Evolutionary conservation across 176 grass and related monocot species (phyloP).

Genomic region (Elaeis guineensis): DNA sequence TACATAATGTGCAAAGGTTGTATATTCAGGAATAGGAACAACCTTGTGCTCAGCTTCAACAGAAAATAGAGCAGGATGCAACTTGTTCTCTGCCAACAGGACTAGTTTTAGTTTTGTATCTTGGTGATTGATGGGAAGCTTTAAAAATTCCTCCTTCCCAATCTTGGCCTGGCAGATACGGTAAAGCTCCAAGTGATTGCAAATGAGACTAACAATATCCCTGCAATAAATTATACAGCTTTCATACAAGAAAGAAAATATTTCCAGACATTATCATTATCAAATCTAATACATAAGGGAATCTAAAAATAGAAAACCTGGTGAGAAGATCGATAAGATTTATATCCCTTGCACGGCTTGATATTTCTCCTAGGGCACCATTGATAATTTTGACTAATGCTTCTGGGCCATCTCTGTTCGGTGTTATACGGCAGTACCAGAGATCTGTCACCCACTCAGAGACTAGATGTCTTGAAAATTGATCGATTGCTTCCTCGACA

Average conservation of each 20-base stretch:
- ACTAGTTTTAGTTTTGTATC: slow-evolving; percentile 76
- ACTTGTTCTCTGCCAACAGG: slow-evolving; percentile 63
- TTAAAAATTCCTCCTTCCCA: slow-evolving; percentile 76
- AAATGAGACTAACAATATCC: slow-evolving; percentile 71
- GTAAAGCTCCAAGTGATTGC: slow-evolving; percentile 80
- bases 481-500: slow-evolving; percentile 81
- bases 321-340: slow-evolving; percentile 82
- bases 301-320: slow-evolving; percentile 34
- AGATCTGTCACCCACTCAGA: slow-evolving; percentile 91
- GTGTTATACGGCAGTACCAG: slow-evolving; percentile 93
- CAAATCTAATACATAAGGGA: too few relatives aligned
- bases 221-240: slow-evolving; percentile 26
- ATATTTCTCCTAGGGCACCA: slow-evolving; percentile 69
- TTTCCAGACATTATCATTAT: too few relatives aligned
- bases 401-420: slow-evolving; percentile 80
- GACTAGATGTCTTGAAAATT: slow-evolving; percentile 77
- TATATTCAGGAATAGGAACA: neutral
- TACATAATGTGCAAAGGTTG: too few relatives aligned
- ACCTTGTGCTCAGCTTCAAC: slow-evolving; percentile 77
- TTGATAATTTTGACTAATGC: slow-evolving; percentile 61
- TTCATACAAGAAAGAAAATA: too few relatives aligned
- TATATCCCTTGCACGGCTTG: slow-evolving; percentile 60
- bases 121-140: slow-evolving; percentile 44
- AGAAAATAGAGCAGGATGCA: slow-evolving; percentile 89
- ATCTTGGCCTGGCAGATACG: slow-evolving; percentile 73